Evolutionary conservation across 2,329 filamentous ascomycete species (phyloP).

Genomic region (Teratosphaeriaceae sp.): DNA sequence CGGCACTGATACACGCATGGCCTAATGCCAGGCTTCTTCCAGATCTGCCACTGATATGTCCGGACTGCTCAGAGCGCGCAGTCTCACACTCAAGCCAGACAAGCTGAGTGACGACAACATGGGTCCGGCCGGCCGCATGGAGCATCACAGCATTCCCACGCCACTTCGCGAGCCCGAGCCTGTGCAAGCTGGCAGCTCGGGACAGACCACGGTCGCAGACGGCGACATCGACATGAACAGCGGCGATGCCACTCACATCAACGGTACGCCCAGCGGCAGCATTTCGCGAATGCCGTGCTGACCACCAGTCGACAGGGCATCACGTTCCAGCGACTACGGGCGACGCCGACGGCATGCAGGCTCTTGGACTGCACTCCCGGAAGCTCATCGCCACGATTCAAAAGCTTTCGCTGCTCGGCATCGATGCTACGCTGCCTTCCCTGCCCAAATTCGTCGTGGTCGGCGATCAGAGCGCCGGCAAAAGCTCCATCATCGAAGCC

Average conservation of each 20-base stretch:
- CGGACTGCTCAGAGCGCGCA: too few species aligned
- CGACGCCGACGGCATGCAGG: constrained; percentile 34
- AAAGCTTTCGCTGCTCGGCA: constrained; percentile 63
- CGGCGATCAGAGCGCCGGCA: constrained; percentile 79
- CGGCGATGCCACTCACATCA: not conserved
- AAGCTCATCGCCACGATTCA: constrained; percentile 59
- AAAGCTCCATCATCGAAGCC: constrained; percentile 50
- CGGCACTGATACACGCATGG: not conserved
- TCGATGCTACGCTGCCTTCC: constrained; percentile 59
- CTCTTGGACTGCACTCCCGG: constrained; percentile 58
- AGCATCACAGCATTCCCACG: too few species aligned
- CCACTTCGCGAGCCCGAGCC: too few species aligned
- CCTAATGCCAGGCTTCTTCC: too few species aligned
- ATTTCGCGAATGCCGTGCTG: too few species aligned
- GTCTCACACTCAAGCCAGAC: not conserved
- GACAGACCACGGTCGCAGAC: constrained; percentile 1
- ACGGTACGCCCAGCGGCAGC: not conserved
- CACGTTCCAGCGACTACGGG: too few species aligned
- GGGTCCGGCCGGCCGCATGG: too few species aligned
- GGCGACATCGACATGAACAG: constrained; percentile 5
- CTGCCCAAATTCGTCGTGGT: constrained; percentile 77
- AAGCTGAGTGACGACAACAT: not conserved
- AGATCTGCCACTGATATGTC: too few species aligned
- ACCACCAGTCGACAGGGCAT: too few species aligned
- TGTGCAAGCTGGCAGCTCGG: not conserved